phyloP scores from a whole-genome alignment of 495 filamentous ascomycete genomes.

The Chaetomium cochliodes region DNA sequence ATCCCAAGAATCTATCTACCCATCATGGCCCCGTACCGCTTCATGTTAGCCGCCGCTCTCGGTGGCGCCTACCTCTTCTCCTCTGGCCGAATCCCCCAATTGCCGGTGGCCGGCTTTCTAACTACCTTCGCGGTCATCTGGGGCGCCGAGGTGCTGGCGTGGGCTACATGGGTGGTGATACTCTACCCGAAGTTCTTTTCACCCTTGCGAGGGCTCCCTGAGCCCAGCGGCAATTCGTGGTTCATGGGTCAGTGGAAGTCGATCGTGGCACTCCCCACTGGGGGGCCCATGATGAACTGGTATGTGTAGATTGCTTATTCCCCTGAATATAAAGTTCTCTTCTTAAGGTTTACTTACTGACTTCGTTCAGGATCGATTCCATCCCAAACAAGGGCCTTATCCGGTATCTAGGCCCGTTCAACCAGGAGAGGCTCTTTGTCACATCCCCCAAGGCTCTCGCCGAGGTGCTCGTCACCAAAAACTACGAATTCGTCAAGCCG shows the following conservation, averaged over 20 bases:
- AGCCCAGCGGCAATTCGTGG: slow-evolving; percentile 46
- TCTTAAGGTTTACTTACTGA: background rate
- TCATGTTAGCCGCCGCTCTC: slow-evolving; percentile 30
- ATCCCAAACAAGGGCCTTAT: slow-evolving; percentile 89
- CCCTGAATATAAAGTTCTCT: background rate
- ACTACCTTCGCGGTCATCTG: slow-evolving; percentile 30
- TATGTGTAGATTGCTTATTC: slow-evolving; percentile 24
- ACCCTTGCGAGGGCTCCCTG: slow-evolving; percentile 66
- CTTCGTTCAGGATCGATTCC: slow-evolving; percentile 53
- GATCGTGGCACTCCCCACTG: slow-evolving; percentile 60
- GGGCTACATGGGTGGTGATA: slow-evolving; percentile 51
- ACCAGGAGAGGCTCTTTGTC: slow-evolving; percentile 67
- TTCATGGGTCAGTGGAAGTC: slow-evolving; percentile 56
- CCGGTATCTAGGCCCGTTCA: slow-evolving; percentile 66
- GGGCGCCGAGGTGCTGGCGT: slow-evolving; percentile 32
- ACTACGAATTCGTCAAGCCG: slow-evolving; percentile 81
- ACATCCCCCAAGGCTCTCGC: slow-evolving; percentile 64
- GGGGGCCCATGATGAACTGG: slow-evolving; percentile 62
- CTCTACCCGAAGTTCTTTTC: slow-evolving; percentile 72
- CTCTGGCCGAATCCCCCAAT: slow-evolving; percentile 27
- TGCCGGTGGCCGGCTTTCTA: slow-evolving; percentile 30
- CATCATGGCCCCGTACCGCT: slow-evolving; percentile 29
- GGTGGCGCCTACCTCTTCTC: slow-evolving; percentile 38
- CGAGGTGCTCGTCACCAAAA: slow-evolving; percentile 66
- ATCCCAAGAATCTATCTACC: background rate